phyloP scores from a whole-genome alignment of 768 basidiomycete genomes.

The Sutorius australiensis region DNA sequence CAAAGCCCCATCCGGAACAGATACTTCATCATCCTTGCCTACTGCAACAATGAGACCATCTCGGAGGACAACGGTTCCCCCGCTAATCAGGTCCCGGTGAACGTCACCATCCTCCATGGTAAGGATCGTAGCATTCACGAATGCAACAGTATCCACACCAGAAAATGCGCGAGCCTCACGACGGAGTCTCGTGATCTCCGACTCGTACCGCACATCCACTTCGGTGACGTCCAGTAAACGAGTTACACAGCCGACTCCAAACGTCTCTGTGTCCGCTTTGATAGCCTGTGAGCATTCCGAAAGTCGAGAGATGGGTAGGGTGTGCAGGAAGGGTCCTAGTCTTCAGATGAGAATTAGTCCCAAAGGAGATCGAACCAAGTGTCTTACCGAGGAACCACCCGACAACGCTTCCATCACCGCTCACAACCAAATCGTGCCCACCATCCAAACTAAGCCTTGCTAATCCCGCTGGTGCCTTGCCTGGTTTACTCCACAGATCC shows the following conservation, averaged over 20 bases:
- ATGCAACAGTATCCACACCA: slow-evolving; percentile 44
- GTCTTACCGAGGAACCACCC: slow-evolving; percentile 71
- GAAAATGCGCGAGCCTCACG: slow-evolving; percentile 38
- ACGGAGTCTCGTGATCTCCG: slow-evolving; percentile 58
- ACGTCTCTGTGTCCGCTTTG: slow-evolving; percentile 45
- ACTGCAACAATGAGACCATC: slow-evolving; percentile 58
- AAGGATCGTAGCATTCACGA: slow-evolving; percentile 65
- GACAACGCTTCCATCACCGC: slow-evolving; percentile 56
- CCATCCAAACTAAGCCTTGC: slow-evolving; percentile 67
- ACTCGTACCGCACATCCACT: slow-evolving; percentile 54
- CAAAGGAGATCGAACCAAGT: background rate
- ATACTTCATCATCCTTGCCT: slow-evolving; percentile 32
- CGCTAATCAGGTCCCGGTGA: slow-evolving; percentile 45
- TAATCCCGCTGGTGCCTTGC: slow-evolving; percentile 58
- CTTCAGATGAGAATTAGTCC: background rate
- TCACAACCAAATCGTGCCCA: slow-evolving; percentile 66
- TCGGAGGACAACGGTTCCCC: slow-evolving; percentile 50
- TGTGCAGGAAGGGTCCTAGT: slow-evolving; percentile 39
- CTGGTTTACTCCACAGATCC: slow-evolving; percentile 66
- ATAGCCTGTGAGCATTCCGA: slow-evolving; percentile 46
- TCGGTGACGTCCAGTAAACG: slow-evolving; percentile 54
- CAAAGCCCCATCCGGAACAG: slow-evolving; percentile 38
- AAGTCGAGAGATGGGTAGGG: slow-evolving; percentile 53
- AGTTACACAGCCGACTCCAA: slow-evolving; percentile 63
- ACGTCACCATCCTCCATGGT: slow-evolving; percentile 60